These are phyloP conservation scores for Rhinocladiella similis DNA, from an alignment of 2,329 filamentous ascomycete species.

Conservation along the genomic window DNA sequence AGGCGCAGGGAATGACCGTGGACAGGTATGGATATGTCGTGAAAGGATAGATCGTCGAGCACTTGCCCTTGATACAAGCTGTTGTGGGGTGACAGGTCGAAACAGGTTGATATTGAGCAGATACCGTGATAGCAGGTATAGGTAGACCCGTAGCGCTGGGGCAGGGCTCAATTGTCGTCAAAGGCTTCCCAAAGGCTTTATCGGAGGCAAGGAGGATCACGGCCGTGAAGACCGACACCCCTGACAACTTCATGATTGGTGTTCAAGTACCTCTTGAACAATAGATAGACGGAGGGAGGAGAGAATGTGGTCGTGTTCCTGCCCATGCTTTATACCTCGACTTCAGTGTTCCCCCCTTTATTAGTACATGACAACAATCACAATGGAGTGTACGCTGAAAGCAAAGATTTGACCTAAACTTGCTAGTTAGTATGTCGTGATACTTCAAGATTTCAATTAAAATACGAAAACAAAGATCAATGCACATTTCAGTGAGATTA, in stretches of 20 bases:
- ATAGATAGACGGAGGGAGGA: too few relatives aligned
- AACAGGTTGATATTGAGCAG: background rate
- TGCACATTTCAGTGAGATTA: too few relatives aligned
- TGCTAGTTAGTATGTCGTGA: too few relatives aligned
- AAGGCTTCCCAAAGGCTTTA: background rate
- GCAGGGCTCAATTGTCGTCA: background rate
- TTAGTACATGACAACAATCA: too few relatives aligned
- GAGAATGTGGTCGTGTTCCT: too few relatives aligned
- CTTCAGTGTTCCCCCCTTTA: too few relatives aligned
- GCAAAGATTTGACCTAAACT: too few relatives aligned
- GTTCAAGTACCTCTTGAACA: too few relatives aligned
- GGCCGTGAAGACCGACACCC: background rate
- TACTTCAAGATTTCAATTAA: too few relatives aligned
- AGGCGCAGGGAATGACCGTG: constrained; percentile 18
- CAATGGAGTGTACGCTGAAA: too few relatives aligned
- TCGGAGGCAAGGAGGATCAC: background rate
- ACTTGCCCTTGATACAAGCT: constrained; percentile 5
- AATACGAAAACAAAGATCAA: too few relatives aligned
- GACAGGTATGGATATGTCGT: constrained; percentile 20
- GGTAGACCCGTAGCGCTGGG: background rate
- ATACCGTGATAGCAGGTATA: background rate
- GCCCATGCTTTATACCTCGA: too few relatives aligned
- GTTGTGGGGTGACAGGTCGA: background rate
- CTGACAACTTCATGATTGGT: background rate
- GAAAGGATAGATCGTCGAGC: constrained; percentile 11